These are phyloP conservation scores for Lasiosphaeria miniovina DNA, from an alignment of 495 filamentous ascomycete species.

Conservation along the genomic window DNA sequence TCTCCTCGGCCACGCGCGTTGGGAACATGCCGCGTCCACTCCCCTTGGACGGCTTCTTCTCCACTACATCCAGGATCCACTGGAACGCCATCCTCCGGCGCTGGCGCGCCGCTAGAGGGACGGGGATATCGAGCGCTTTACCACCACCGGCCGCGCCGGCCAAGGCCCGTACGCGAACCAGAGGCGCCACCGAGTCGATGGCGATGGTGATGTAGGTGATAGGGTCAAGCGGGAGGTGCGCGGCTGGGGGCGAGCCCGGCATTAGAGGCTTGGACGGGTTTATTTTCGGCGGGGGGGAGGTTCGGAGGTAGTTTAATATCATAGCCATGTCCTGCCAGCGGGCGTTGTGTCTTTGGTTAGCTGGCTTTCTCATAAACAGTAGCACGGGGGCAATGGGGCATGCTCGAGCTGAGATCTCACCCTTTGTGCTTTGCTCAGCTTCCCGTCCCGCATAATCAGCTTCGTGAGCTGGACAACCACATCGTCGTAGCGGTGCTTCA, in stretches of 20 bases:
- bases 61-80: conserved; percentile 84
- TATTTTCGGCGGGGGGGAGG: conserved; percentile 68
- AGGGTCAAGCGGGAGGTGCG: conserved; percentile 74
- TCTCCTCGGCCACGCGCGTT: conserved; percentile 78
- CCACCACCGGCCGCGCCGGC: conserved; percentile 85
- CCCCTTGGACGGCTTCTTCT: conserved; percentile 63
- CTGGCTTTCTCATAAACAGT: neutral
- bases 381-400: neutral
- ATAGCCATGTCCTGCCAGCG: conserved; percentile 69
- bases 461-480: conserved; percentile 83
- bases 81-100: conserved; percentile 71
- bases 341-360: conserved; percentile 13
- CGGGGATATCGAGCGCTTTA: conserved; percentile 73
- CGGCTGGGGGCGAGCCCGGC: conserved; percentile 65
- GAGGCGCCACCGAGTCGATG: conserved; percentile 93
- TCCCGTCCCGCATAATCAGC: conserved; percentile 85
- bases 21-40: conserved; percentile 65
- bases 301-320: conserved; percentile 85
- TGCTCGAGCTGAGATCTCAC: conserved; percentile 44
- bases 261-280: conserved; percentile 68
- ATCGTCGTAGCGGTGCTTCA: conserved; percentile 76
- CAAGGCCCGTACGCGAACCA: conserved; percentile 71
- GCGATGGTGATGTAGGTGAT: conserved; percentile 76
- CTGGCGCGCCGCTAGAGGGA: conserved; percentile 69
- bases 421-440: conserved; percentile 76